Conservation (phyloP, 2,329 filamentous ascomycete genomes). For the Colletotrichum navitas region DNA sequence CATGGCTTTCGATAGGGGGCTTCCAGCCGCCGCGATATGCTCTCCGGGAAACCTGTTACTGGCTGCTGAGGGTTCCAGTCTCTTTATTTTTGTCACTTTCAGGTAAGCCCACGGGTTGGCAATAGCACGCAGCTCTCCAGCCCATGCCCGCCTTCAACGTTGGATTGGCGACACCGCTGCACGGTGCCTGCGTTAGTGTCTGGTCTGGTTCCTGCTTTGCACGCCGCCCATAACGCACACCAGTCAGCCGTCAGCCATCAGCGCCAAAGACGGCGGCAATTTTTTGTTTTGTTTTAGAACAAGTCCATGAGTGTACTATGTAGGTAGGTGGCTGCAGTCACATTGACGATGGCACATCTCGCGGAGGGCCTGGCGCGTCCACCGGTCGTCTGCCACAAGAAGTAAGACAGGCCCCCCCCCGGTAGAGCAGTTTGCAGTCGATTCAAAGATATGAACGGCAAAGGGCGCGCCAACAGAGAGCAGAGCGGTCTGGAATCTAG, state of each 20-base stretch:
- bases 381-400: conserved; percentile 8
- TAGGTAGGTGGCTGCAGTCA: conserved; percentile 26
- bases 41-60: conserved; percentile 10
- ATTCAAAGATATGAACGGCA: conserved; percentile 28
- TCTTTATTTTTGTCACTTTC: conserved; percentile 31
- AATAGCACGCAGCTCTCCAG: conserved; percentile 9
- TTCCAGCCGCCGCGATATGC: conserved; percentile 23
- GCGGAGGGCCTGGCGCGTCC: conserved; percentile 11
- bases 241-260: conserved; percentile 33
- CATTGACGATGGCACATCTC: conserved; percentile 10
- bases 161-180: conserved; percentile 17
- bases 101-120: background rate
- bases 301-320: conserved; percentile 2
- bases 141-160: conserved; percentile 11
- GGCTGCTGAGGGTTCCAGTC: conserved; percentile 2
- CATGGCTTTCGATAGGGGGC: conserved; percentile 30
- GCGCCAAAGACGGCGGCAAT: background rate
- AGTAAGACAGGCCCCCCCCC: background rate
- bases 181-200: conserved; percentile 38
- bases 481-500: conserved; percentile 28
- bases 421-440: conserved; percentile 26
- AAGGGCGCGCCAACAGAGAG: conserved; percentile 18
- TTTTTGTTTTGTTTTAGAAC: no score
- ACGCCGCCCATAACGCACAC: conserved; percentile 22
- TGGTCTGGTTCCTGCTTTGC: conserved; percentile 2